phyloP scores from a whole-genome alignment of 2,329 filamentous ascomycete species.

The Colletotrichum cuscutae region DNA sequence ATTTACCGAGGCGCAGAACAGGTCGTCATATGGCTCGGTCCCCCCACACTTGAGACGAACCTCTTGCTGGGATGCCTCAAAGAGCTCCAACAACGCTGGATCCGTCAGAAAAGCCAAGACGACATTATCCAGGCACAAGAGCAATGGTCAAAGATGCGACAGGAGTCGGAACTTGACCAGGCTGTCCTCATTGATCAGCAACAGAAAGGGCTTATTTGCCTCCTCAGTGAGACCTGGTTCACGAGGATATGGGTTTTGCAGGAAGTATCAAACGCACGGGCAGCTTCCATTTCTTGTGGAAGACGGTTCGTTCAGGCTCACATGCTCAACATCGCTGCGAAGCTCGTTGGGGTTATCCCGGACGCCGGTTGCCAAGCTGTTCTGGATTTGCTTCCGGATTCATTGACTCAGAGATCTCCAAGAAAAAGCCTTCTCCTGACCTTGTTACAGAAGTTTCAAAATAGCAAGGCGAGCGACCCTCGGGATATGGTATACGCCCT shows the following conservation, averaged over 20 bases:
- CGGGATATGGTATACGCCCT: constrained; percentile 8
- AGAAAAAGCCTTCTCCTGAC: background rate
- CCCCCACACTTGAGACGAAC: background rate
- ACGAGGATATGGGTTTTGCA: constrained; percentile 13
- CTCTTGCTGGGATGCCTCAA: background rate
- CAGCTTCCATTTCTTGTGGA: background rate
- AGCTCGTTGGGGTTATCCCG: background rate
- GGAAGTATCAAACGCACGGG: background rate
- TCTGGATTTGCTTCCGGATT: background rate
- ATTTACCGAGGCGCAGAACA: background rate
- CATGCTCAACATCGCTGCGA: background rate
- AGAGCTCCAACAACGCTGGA: background rate
- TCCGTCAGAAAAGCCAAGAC: background rate
- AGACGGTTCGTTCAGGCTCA: background rate
- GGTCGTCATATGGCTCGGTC: constrained; percentile 28
- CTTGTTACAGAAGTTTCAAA: background rate
- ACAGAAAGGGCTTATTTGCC: background rate
- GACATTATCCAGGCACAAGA: background rate
- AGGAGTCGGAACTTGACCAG: background rate
- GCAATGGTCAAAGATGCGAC: background rate
- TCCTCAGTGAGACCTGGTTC: constrained; percentile 1
- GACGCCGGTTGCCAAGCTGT: background rate
- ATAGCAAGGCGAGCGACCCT: background rate
- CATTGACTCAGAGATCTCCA: background rate
- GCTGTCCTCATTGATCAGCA: background rate